Evolutionary conservation across 139 green algal genomes (phyloP).

Genomic region (Dunaliella primolecta): DNA sequence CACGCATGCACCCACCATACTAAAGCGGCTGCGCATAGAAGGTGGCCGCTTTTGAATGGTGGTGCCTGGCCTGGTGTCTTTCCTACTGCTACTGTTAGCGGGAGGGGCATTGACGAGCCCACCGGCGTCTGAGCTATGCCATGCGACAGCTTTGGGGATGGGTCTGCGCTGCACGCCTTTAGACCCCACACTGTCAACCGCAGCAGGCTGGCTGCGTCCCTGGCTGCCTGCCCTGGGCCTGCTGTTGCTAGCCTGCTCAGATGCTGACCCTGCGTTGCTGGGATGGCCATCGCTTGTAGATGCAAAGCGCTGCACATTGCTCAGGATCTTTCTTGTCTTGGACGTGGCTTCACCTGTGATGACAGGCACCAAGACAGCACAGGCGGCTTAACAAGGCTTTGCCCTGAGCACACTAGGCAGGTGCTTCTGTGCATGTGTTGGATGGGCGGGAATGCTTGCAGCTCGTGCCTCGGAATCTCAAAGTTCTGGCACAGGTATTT

Average conservation of each 20-base stretch:
- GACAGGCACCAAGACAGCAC: no score
- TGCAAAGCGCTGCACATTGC: constrained; percentile 12
- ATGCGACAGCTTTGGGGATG: no score
- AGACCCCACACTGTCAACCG: no score
- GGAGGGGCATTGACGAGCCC: no score
- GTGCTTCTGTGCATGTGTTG: no score
- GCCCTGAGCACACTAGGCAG: no score
- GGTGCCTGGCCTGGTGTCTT: neutral
- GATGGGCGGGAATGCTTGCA: no score
- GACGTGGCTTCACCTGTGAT: constrained; percentile 17
- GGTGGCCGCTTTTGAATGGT: neutral
- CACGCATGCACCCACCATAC: neutral
- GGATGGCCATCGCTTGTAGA: neutral
- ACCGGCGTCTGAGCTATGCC: no score
- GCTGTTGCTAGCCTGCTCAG: neutral
- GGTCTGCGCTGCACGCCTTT: neutral
- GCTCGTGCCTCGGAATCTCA: no score
- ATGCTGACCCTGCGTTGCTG: neutral
- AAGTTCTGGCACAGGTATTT: no score
- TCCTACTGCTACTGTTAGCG: neutral
- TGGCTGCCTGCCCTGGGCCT: neutral
- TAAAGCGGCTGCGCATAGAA: neutral
- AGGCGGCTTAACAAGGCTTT: no score
- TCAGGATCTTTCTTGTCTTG: constrained; percentile 22
- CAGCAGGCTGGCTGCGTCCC: neutral